Base-by-base conservation (phyloP, 202 grass and related monocot species). In the Setaria italica region DNA sequence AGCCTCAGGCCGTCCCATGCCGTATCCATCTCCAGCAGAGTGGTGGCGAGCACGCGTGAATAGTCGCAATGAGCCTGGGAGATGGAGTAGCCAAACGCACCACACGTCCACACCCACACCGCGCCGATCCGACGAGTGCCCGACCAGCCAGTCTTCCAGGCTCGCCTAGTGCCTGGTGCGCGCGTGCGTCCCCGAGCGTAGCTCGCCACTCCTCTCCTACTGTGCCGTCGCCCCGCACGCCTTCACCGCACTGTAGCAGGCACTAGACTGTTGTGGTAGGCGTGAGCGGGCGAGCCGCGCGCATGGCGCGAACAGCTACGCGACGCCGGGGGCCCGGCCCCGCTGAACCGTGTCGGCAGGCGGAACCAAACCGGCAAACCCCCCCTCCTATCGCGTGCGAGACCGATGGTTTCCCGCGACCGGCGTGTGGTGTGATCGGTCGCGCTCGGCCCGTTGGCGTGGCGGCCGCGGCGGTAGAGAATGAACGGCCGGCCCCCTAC, bases 261-360 rank as follows among this genome's bases (percentile, higher is more conserved):
- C 59, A 15, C 16, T 41, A 17, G 35, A 37, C 35, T 37, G 62
- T 9, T 20, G 19, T 2, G 13, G 60, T 14, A 7, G 30, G 68
- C 68, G 11, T 47, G 68, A 8, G 14, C 12, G 45, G 76, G 25
- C 42, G 34, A 17, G 77, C 29, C 42, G 77, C 60, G 62, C 29
- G 5, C 5, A 39, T 39, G 37, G 37, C 37, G 3, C 37, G 3
- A 39, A 39, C 37, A 39, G 37, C 3, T 39, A 41, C 39, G 39
- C 39, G 39, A 5, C 39, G 39, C 39, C 39, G 39, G 5, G 39
- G 39, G 5, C 39, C 39, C 39, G 39, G 39, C 5, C 62, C 64
- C 64, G 17, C 49, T 55, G 48, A 14, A 4, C 47, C 50, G 77
- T 80, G 85, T 80, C 58, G 85, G 77, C 77, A 55, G 9, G 47